phyloP scores from a whole-genome alignment of 495 filamentous ascomycete species.

The Hypoxylon rickii region DNA sequence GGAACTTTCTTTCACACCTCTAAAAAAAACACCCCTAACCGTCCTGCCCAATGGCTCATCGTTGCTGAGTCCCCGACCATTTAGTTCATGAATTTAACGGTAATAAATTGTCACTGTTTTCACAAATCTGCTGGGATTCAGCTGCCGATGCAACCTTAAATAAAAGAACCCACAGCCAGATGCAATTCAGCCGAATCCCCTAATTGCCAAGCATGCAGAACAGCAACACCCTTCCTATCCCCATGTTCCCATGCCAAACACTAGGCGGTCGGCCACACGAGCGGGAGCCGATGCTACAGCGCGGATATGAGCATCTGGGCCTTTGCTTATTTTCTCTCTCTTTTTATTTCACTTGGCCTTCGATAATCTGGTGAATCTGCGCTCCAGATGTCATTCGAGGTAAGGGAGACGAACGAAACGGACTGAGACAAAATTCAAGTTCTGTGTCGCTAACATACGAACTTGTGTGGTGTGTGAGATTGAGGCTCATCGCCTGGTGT shows the following conservation, averaged over 20 bases:
- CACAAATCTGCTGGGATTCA: not conserved
- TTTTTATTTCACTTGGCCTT: constrained; percentile 7
- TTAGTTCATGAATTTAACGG: not conserved
- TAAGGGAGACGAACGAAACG: constrained; percentile 9
- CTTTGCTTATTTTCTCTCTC: not conserved
- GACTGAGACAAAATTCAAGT: constrained; percentile 1
- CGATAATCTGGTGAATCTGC: constrained; percentile 8
- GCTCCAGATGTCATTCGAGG: constrained; percentile 15
- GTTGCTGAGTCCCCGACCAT: not conserved
- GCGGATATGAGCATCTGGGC: constrained; percentile 11
- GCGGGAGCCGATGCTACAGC: constrained; percentile 1
- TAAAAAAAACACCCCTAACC: too few species aligned
- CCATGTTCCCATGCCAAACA: too few species aligned
- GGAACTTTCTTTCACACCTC: too few species aligned
- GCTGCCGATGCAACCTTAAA: constrained; percentile 15
- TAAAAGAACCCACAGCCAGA: not conserved
- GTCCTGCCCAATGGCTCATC: not conserved
- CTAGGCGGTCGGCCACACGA: not conserved
- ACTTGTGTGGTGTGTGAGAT: constrained; percentile 1
- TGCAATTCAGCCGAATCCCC: constrained; percentile 33
- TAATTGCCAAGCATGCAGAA: constrained; percentile 34
- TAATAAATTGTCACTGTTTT: not conserved
- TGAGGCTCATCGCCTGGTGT: constrained; percentile 3
- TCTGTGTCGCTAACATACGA: constrained; percentile 15
- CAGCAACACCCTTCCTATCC: not conserved